Evolutionary conservation across 2,329 filamentous ascomycete genomes (phyloP).

Genomic region (Fusarium equiseti): DNA sequence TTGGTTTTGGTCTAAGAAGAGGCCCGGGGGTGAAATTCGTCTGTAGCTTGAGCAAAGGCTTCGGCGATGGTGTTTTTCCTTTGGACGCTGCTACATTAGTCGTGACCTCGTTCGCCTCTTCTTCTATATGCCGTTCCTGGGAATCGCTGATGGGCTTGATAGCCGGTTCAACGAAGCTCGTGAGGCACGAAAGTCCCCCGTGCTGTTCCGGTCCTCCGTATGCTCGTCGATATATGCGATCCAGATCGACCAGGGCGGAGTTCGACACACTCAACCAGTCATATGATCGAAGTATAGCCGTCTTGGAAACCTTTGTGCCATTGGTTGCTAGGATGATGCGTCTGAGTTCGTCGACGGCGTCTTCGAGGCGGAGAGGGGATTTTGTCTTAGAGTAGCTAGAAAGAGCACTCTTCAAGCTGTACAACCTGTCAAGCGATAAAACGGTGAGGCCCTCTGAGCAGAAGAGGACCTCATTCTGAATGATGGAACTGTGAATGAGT

Average conservation of each 20-base stretch:
- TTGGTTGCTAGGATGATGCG: constrained; percentile 68
- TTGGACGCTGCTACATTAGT: constrained; percentile 47
- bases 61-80: constrained; percentile 45
- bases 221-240: constrained; percentile 66
- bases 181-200: constrained; percentile 61
- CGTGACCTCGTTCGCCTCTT: constrained; percentile 40
- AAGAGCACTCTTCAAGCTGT: constrained; percentile 73
- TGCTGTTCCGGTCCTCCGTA: constrained; percentile 64
- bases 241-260: constrained; percentile 64
- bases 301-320: constrained; percentile 62
- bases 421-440: constrained; percentile 70
- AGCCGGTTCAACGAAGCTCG: constrained; percentile 38
- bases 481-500: constrained; percentile 67
- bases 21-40: constrained; percentile 54
- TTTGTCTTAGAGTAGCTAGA: constrained; percentile 65
- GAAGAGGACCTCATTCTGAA: constrained; percentile 72
- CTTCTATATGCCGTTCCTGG: constrained; percentile 41
- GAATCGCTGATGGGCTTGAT: constrained; percentile 40
- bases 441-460: constrained; percentile 70
- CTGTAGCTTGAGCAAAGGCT: constrained; percentile 56
- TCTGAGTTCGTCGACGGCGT: constrained; percentile 73
- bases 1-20: constrained; percentile 26
- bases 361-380: constrained; percentile 63
- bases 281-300: constrained; percentile 67
- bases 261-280: constrained; percentile 67